phyloP scores from a whole-genome alignment of 2,329 filamentous ascomycete species.

The Hysterium pulicare region DNA sequence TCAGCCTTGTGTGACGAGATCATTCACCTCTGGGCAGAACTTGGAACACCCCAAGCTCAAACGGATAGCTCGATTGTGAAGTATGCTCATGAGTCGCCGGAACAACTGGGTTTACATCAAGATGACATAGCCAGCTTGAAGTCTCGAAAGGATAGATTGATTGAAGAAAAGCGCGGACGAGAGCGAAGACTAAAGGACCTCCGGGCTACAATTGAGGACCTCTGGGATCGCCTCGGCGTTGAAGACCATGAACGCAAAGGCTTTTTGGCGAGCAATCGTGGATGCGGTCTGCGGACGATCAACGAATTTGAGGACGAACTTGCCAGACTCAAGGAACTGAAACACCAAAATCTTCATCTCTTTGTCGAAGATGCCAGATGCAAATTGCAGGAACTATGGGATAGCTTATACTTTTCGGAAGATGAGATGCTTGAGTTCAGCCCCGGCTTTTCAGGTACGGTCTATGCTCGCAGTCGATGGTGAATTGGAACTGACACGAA shows the following conservation, averaged over 20 bases:
- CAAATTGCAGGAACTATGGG: slow-evolving; percentile 93
- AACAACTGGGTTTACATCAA: slow-evolving; percentile 88
- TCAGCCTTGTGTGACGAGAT: slow-evolving; percentile 76
- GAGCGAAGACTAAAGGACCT: slow-evolving; percentile 77
- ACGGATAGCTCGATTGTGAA: slow-evolving; percentile 86
- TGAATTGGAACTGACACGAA: slow-evolving; percentile 8
- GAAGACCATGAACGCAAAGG: slow-evolving; percentile 78
- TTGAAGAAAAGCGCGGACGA: slow-evolving; percentile 83
- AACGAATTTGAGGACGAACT: slow-evolving; percentile 96
- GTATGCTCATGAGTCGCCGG: slow-evolving; percentile 82
- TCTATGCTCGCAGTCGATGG: not conserved
- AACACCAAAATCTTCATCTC: slow-evolving; percentile 88
- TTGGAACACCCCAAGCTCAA: slow-evolving; percentile 90
- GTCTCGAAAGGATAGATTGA: slow-evolving; percentile 72
- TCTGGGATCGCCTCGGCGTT: slow-evolving; percentile 86
- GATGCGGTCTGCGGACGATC: slow-evolving; percentile 85
- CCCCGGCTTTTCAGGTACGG: slow-evolving; percentile 74
- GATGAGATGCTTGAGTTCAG: slow-evolving; percentile 99
- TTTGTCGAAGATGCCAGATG: slow-evolving; percentile 93
- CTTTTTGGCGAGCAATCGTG: slow-evolving; percentile 83
- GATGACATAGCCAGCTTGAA: slow-evolving; percentile 75
- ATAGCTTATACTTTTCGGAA: slow-evolving; percentile 87
- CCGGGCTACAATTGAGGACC: slow-evolving; percentile 69
- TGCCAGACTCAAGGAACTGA: slow-evolving; percentile 80
- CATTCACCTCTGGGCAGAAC: slow-evolving; percentile 91